Conservation (phyloP, 1,284 basidiomycete genomes). For the Ganoderma multipileum region DNA sequence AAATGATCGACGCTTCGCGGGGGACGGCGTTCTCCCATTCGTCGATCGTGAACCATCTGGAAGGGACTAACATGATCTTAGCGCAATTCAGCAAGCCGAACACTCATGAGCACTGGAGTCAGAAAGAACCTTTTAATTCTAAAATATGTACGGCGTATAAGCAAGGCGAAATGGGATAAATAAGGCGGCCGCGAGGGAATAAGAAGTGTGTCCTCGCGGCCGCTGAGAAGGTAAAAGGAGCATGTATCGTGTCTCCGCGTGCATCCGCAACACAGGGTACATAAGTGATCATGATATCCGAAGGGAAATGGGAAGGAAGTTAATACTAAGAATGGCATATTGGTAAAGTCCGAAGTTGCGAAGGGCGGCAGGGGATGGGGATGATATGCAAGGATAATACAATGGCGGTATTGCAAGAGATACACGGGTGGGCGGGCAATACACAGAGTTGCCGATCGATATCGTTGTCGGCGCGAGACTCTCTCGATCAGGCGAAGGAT, state of each 20-base stretch:
- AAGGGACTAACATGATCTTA: background rate
- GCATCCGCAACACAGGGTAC: slow-evolving; percentile 3
- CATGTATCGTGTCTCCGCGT: slow-evolving; percentile 2
- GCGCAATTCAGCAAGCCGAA: background rate
- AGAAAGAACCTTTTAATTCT: slow-evolving; percentile 4
- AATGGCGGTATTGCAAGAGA: slow-evolving; percentile 25
- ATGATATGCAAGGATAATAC: slow-evolving; percentile 20
- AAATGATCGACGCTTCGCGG: background rate
- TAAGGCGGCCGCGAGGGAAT: slow-evolving; percentile 5
- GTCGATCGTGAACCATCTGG: background rate
- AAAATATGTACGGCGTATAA: slow-evolving; percentile 12
- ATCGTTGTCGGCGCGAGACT: background rate
- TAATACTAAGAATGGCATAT: background rate
- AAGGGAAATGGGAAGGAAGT: background rate
- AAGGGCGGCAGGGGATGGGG: slow-evolving; percentile 4
- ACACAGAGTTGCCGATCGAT: slow-evolving; percentile 17
- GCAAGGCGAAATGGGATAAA: slow-evolving; percentile 14
- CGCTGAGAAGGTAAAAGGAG: background rate
- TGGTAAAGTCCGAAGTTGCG: slow-evolving; percentile 2
- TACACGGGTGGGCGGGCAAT: slow-evolving; percentile 24
- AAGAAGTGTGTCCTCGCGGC: slow-evolving; percentile 1
- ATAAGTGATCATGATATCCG: slow-evolving; percentile 11
- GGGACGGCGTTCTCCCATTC: background rate
- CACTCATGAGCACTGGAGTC: too few relatives aligned
- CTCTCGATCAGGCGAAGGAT: slow-evolving; percentile 26